phyloP scores from a whole-genome alignment of 192 early-diverging fungal genomes.

The Gonapodya prolifera region DNA sequence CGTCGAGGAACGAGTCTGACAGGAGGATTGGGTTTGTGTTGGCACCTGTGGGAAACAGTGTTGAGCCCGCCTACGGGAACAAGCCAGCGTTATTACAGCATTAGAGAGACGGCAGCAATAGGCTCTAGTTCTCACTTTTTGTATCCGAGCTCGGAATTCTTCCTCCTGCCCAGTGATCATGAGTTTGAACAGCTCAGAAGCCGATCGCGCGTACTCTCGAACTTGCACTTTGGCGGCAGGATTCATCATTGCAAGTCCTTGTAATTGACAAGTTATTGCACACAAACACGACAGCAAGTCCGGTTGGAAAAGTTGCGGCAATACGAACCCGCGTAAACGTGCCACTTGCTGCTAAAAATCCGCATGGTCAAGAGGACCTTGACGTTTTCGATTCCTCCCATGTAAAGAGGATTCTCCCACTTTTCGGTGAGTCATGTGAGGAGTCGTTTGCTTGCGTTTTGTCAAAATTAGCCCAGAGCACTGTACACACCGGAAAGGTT shows the following conservation, averaged over 20 bases:
- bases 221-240: constrained; percentile 76
- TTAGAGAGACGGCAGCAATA: too few relatives aligned
- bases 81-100: too few relatives aligned
- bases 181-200: constrained; percentile 80
- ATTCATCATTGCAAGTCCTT: constrained; percentile 84
- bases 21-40: constrained; percentile 56
- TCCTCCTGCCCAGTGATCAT: constrained; percentile 78
- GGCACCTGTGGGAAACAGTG: not conserved
- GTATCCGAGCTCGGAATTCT: constrained; percentile 64
- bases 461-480: not conserved
- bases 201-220: constrained; percentile 74
- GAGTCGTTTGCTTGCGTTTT: not conserved
- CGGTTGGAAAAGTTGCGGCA: not conserved
- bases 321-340: constrained; percentile 76
- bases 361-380: constrained; percentile 87
- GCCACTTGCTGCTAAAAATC: constrained; percentile 94
- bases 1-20: constrained; percentile 67
- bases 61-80: not conserved
- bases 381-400: constrained; percentile 94
- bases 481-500: constrained; percentile 55
- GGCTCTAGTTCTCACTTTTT: constrained; percentile 22
- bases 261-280: constrained; percentile 10
- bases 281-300: not conserved
- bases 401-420: constrained; percentile 78
- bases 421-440: not conserved